Conservation (phyloP, 2,329 filamentous ascomycete species). For the Arachnomyces sp. region DNA sequence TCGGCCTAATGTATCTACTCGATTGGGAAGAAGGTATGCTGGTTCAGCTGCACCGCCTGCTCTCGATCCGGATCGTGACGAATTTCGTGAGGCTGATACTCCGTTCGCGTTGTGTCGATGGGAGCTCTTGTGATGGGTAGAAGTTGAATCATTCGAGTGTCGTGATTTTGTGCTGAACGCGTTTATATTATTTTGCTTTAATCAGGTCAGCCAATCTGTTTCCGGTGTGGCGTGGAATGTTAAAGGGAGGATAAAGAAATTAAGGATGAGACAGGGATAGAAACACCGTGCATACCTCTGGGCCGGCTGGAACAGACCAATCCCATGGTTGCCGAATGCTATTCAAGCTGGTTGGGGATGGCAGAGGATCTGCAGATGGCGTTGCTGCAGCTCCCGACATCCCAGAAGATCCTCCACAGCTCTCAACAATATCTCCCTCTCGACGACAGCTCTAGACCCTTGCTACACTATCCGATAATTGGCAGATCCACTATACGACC, state of each 20-base stretch:
- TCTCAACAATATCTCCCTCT: too few species aligned
- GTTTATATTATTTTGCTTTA: slow-evolving; percentile 2
- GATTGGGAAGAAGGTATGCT: slow-evolving; percentile 19
- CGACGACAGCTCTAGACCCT: too few species aligned
- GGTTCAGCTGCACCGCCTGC: slow-evolving; percentile 23
- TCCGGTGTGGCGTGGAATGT: background rate
- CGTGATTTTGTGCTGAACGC: slow-evolving; percentile 23
- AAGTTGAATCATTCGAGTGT: slow-evolving; percentile 31
- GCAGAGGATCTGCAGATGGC: slow-evolving; percentile 33
- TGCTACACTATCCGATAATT: too few species aligned
- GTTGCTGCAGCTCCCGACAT: slow-evolving; percentile 36
- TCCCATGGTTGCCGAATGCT: slow-evolving; percentile 29
- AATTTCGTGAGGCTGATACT: slow-evolving; percentile 26
- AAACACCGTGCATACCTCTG: slow-evolving; percentile 28
- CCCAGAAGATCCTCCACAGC: slow-evolving; percentile 12
- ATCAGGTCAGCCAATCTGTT: slow-evolving; percentile 11
- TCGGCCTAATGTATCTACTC: slow-evolving; percentile 24
- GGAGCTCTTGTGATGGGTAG: slow-evolving; percentile 19
- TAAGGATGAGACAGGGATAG: slow-evolving; percentile 2
- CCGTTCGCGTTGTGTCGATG: slow-evolving; percentile 27
- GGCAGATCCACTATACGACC: too few species aligned
- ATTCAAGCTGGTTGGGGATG: slow-evolving; percentile 27
- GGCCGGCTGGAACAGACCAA: slow-evolving; percentile 27
- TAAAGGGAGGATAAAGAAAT: slow-evolving; percentile 2
- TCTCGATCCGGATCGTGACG: slow-evolving; percentile 26